phyloP scores from a whole-genome alignment of 2,329 filamentous ascomycete species.

The Scedosporium apiospermum region DNA sequence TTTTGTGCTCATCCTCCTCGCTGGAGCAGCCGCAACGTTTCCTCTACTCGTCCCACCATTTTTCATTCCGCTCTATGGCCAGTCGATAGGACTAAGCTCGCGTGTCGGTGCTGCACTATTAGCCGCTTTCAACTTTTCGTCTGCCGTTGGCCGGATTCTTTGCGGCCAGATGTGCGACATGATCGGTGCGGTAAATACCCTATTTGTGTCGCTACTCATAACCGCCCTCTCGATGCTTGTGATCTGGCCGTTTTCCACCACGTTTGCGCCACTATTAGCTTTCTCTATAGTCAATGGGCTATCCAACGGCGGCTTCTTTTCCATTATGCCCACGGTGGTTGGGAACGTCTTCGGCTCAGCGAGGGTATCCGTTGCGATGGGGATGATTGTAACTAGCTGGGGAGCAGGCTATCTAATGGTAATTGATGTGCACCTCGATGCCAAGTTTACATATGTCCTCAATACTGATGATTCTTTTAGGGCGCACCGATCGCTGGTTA shows the following conservation, averaged over 20 bases:
- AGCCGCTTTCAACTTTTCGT: constrained; percentile 52
- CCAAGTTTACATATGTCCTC: too few species aligned
- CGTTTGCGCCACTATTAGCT: constrained; percentile 40
- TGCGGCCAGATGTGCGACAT: constrained; percentile 44
- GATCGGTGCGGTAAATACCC: constrained; percentile 45
- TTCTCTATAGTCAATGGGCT: constrained; percentile 53
- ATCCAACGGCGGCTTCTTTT: constrained; percentile 55
- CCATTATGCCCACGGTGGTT: constrained; percentile 53
- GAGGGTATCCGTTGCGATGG: constrained; percentile 46
- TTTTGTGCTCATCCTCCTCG: constrained; percentile 43
- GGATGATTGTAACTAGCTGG: constrained; percentile 54
- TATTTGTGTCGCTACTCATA: constrained; percentile 39
- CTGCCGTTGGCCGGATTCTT: constrained; percentile 45
- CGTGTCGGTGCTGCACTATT: constrained; percentile 45
- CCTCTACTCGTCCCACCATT: constrained; percentile 52
- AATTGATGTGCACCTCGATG: neutral
- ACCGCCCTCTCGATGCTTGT: constrained; percentile 49
- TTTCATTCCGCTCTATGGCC: constrained; percentile 47
- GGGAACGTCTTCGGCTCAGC: constrained; percentile 48
- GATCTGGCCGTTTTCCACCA: constrained; percentile 50
- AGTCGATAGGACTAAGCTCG: constrained; percentile 42
- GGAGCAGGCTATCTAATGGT: constrained; percentile 49
- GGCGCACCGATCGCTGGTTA: too few species aligned
- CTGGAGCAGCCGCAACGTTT: constrained; percentile 47
- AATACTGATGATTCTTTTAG: too few species aligned